These are phyloP conservation scores for Ailanthus altissimus DNA, from an alignment of 345 rosid species.

Conservation along the genomic window DNA sequence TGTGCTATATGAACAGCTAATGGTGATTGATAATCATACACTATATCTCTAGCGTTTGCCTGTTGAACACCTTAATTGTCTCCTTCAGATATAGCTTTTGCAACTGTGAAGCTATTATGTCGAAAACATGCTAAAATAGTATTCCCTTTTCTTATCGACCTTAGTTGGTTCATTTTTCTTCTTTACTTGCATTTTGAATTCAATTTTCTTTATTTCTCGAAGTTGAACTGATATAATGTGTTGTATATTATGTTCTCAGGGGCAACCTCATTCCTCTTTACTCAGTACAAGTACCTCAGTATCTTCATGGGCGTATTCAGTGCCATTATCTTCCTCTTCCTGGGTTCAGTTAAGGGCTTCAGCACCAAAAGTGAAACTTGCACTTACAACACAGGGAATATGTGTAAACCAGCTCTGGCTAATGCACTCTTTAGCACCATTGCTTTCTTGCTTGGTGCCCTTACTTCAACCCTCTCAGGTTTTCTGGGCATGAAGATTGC, in stretches of 20 bases:
- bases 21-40: too few relatives aligned
- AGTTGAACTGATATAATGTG: background rate
- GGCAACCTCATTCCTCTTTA: conserved; percentile 63
- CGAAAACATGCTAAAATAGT: too few relatives aligned
- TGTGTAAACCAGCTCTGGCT: conserved; percentile 66
- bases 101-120: too few relatives aligned
- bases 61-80: too few relatives aligned
- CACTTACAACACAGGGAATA: conserved; percentile 51
- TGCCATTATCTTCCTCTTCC: conserved; percentile 57
- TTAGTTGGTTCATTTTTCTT: too few relatives aligned
- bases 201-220: too few relatives aligned
- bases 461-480: conserved; percentile 67
- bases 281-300: conserved; percentile 60
- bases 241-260: conserved; percentile 36
- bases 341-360: conserved; percentile 69
- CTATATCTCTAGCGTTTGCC: too few relatives aligned
- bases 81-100: too few relatives aligned
- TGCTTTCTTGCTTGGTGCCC: conserved; percentile 70
- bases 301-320: conserved; percentile 52
- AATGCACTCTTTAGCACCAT: conserved; percentile 61
- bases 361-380: conserved; percentile 64
- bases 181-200: too few relatives aligned
- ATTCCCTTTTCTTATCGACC: too few relatives aligned
- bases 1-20: too few relatives aligned
- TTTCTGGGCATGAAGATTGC: conserved; percentile 78